A percentile compares a stretch with the other conserved stretches of the same genome.
These are phyloP conservation scores for Albugo candida DNA, from an alignment of 352 stramenopile species.

Conservation along the genomic window DNA sequence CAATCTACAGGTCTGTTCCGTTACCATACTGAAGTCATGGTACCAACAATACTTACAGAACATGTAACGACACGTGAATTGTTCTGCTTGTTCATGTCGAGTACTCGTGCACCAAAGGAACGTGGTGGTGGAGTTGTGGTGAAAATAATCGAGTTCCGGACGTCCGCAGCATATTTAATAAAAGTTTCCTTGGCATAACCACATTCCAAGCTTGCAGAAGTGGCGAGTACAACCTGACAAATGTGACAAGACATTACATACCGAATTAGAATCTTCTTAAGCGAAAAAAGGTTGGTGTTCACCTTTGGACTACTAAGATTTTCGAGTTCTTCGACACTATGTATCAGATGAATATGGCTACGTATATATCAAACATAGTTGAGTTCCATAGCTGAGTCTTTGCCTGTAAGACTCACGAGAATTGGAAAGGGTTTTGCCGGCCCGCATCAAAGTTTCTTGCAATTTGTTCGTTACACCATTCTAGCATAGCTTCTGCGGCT, in stretches of 20 bases:
- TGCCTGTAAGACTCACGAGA: slow-evolving; percentile 27
- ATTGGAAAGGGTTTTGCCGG: slow-evolving; percentile 77
- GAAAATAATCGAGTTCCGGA: slow-evolving; percentile 73
- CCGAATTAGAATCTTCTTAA: not conserved
- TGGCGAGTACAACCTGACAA: slow-evolving; percentile 50
- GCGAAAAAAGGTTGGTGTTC: not conserved
- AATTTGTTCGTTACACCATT: slow-evolving; percentile 81
- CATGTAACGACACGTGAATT: not conserved
- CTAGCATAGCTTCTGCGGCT: slow-evolving; percentile 73
- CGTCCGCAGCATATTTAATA: slow-evolving; percentile 54
- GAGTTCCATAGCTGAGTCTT: not conserved
- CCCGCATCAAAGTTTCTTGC: slow-evolving; percentile 80
- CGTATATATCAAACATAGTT: not conserved
- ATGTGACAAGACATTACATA: not conserved
- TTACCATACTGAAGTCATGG: not conserved
- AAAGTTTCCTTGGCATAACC: slow-evolving; percentile 75
- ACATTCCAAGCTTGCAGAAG: slow-evolving; percentile 56
- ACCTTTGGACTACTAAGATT: slow-evolving; percentile 68
- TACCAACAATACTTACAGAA: not conserved
- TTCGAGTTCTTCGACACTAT: slow-evolving; percentile 74
- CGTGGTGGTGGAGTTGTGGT: slow-evolving; percentile 33
- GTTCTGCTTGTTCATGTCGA: slow-evolving; percentile 22
- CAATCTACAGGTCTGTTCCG: slow-evolving; percentile 12
- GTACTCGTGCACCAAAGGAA: slow-evolving; percentile 48
- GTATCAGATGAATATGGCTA: slow-evolving; percentile 75